Base-by-base conservation (phyloP, 306 rosid genomes). In the Prosopis cineraria region DNA sequence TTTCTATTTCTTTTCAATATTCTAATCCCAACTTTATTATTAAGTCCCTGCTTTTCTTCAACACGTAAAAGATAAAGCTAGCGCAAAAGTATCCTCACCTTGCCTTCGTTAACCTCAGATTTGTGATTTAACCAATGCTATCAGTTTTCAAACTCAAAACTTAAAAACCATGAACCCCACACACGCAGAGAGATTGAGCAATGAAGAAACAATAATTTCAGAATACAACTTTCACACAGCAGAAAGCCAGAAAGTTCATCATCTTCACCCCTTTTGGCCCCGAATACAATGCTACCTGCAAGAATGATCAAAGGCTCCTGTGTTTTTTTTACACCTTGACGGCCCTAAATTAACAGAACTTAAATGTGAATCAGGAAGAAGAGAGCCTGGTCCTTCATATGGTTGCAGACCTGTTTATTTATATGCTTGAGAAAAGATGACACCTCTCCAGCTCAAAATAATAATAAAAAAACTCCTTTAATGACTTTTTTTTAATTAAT, bases 11-110 rank as follows among this genome's bases (percentile, higher is more conserved):
- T 81, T 85, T 83, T 80, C 73, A 36, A 43, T 68, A 68, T 81
- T 84, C 73, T 78, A 78, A 79, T 76, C 52, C 75, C 78, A 56
- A 59, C 84, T 83, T 81, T 44, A 74, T 31, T 71, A 73, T 62
- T 53, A 72, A 52, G 73, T 50, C 58, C 11, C 84, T 47, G 77
- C 80, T 79, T 91, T 88, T 73, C 79, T 86, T 84, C 87, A 71
- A 73, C 90, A 85, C 87, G 91, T 80, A 87, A 93, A 56, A 90
- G 91, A 70, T 68, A 87, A 93, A 93, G 97, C 77, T 63, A 83
- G 82, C 59, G 83, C 34, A 68, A 86, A 88, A 89, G 89, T 80
- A 86, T 74, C 84, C 88, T 82, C 88, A 73, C 79, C 84, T 83
- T 83, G 81, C 86, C 92, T 88, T 85, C 81, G 80, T 80, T 84